Conservation (phyloP, 208 protist species). For the Wallacemonas sp. region DNA sequence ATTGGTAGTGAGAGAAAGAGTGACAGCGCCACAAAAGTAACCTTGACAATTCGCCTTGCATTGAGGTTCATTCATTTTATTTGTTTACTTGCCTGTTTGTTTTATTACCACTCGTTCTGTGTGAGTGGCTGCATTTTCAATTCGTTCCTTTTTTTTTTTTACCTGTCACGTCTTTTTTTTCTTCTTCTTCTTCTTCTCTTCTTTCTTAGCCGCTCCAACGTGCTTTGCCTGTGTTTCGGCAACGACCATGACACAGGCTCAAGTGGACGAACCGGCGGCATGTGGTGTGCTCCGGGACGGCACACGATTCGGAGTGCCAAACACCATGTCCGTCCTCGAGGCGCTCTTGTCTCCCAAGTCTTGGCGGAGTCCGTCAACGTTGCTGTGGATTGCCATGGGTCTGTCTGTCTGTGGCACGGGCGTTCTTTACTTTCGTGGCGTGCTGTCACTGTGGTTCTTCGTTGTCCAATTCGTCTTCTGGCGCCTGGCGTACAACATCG, state of each 20-base stretch:
- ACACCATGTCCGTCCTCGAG: constrained; percentile 67
- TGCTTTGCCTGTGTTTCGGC: not conserved
- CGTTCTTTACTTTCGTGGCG: constrained; percentile 35
- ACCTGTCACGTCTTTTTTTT: constrained; percentile 12
- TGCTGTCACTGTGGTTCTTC: constrained; percentile 70
- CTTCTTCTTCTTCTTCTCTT: constrained; percentile 10
- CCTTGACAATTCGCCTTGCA: too few species aligned
- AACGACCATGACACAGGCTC: not conserved
- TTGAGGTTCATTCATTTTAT: too few species aligned
- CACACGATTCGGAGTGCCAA: constrained; percentile 52
- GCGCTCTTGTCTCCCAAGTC: constrained; percentile 43
- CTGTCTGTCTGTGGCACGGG: constrained; percentile 28
- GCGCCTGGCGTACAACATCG: constrained; percentile 93
- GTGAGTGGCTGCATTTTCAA: not conserved
- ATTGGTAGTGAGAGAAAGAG: too few species aligned
- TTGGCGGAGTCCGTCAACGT: constrained; percentile 42
- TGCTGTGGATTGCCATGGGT: constrained; percentile 49
- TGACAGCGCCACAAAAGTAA: too few species aligned
- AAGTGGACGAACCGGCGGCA: not conserved
- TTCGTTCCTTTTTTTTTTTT: constrained; percentile 12
- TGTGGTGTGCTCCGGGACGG: constrained; percentile 44
- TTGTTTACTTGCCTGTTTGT: not conserved
- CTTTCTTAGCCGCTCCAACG: not conserved
- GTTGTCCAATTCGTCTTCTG: constrained; percentile 89
- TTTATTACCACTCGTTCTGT: constrained; percentile 1